phyloP scores from a whole-genome alignment of 2,329 filamentous ascomycete genomes.

The Fusarium marasasianum region DNA sequence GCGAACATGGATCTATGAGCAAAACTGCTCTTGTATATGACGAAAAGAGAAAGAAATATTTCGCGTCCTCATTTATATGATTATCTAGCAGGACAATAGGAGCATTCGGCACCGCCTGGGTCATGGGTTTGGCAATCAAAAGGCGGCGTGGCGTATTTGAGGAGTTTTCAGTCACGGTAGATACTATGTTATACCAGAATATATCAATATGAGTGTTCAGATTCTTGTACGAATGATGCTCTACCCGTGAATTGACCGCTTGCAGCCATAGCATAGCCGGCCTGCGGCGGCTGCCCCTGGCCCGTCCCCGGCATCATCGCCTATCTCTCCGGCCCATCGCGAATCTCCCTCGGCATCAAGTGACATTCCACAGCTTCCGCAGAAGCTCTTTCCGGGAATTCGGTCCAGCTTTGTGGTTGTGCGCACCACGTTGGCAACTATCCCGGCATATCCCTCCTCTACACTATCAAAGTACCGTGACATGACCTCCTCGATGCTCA shows the following conservation, averaged over 20 bases:
- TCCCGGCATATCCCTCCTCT: constrained; percentile 85
- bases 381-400: constrained; percentile 55
- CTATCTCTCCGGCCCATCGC: constrained; percentile 70
- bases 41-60: constrained; percentile 4
- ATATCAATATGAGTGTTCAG: constrained; percentile 14
- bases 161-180: constrained; percentile 35
- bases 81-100: constrained; percentile 26
- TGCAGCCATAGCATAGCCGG: constrained; percentile 77
- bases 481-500: constrained; percentile 93
- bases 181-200: constrained; percentile 22
- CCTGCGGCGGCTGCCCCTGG: constrained; percentile 14
- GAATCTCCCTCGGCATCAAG: constrained; percentile 71
- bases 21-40: constrained; percentile 25
- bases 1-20: constrained; percentile 10
- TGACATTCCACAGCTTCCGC: constrained; percentile 75
- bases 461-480: constrained; percentile 83
- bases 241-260: constrained; percentile 68
- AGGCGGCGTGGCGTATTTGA: constrained; percentile 39
- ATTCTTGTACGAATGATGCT: neutral
- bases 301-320: constrained; percentile 48
- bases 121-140: constrained; percentile 39
- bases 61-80: constrained; percentile 16
- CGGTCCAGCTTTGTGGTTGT: constrained; percentile 84
- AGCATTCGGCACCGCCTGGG: constrained; percentile 34
- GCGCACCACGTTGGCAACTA: constrained; percentile 94